Base-by-base conservation (phyloP, 306 rosid species). In the Betula pendula region DNA sequence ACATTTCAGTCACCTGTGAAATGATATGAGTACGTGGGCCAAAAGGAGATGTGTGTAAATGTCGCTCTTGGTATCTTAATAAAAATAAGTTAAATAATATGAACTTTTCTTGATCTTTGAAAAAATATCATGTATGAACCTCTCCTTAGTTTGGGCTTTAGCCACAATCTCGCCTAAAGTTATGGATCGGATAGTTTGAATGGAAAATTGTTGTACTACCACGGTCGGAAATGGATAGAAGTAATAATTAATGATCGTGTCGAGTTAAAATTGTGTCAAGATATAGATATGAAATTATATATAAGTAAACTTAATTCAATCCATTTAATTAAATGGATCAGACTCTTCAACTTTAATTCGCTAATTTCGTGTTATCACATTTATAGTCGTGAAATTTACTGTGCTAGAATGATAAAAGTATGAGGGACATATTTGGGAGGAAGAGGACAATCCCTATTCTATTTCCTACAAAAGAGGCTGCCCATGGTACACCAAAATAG, bases 41-140 rank as follows among this genome's bases (percentile, higher is more conserved):
- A 50, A 50, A 17, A 17, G 55, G 17, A 38, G 42, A 45, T 11
- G 31, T 13, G 58, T 83, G 68, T 71, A 67, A 47, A 56, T 45
- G 60, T 6, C 22, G 76, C 60, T 74, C 42, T 70, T 70, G 20
- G 19, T 45, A 14, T 52, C 71, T 71, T 8, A 69, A 74, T 44
- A 60, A 50, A 68, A 50, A 50, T 50, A 50, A 13, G 50, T 47
- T 13, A 17, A 50, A 50, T 50, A 4, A 50, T n/a, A 50, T 50
- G 6, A 50, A 16, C 8, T 45, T 45, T 45, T 45, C 49, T 45
- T 45, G 2, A 45, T 45, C 15, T 45, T 45, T 45, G 12, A 11
- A 45, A 44, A 11, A 44, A 10, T 0, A 44, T 11, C 11, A 42
- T 6, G 45, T 8, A 42, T 42, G 45, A 42, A 42, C 45, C 45